Conservation (phyloP, 129 eudicot species). For the Scalesia atractyloides region DNA sequence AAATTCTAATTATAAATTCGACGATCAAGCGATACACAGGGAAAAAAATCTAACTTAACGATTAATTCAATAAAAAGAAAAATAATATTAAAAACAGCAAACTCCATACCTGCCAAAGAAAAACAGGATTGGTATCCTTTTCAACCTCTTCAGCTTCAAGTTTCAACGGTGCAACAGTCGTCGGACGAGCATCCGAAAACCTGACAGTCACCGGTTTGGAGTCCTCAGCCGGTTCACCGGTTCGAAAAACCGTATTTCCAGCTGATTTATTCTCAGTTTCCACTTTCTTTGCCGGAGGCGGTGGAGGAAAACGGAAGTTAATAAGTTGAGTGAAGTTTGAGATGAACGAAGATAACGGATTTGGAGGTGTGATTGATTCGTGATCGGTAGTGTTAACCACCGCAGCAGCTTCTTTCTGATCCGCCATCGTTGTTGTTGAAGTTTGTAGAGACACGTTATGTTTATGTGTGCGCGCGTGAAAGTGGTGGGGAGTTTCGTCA, state of each 20-base stretch:
- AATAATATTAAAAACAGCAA: neutral
- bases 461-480: constrained; percentile 5
- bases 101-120: constrained; percentile 75
- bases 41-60: too few relatives aligned
- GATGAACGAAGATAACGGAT: constrained; percentile 38
- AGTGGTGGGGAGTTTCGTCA: neutral
- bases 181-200: constrained; percentile 35
- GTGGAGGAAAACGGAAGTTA: constrained; percentile 36
- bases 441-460: constrained; percentile 5
- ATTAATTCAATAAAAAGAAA: too few relatives aligned
- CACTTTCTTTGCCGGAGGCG: constrained; percentile 34
- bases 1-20: too few relatives aligned
- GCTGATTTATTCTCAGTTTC: constrained; percentile 4
- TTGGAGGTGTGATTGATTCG: constrained; percentile 18
- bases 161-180: constrained; percentile 47
- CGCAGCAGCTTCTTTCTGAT: constrained; percentile 11
- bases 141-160: constrained; percentile 49
- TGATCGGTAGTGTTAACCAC: constrained; percentile 1
- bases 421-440: constrained; percentile 35
- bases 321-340: constrained; percentile 33
- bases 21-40: neutral
- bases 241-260: neutral
- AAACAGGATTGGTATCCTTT: constrained; percentile 49
- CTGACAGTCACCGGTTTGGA: constrained; percentile 40
- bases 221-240: constrained; percentile 9